Conservation (phyloP, 2,329 filamentous ascomycete genomes). For the Trichoderma brevicompactum region DNA sequence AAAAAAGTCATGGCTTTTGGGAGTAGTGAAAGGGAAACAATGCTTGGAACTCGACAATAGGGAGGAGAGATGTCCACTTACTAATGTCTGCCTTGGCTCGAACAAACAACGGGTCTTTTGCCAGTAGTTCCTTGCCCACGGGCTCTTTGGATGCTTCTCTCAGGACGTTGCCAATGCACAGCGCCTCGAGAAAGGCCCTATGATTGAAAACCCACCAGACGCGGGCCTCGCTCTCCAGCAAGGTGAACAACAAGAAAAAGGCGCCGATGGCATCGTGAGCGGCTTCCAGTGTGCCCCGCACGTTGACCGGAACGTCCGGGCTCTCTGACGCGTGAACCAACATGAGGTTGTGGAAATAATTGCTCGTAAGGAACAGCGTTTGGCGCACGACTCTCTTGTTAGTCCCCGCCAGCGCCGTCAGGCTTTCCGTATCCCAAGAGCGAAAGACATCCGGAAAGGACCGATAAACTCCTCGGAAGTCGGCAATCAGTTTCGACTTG, state of each 20-base stretch:
- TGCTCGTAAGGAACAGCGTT: constrained; percentile 78
- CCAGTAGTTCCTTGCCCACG: constrained; percentile 50
- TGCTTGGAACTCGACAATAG: background rate
- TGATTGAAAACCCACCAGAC: constrained; percentile 90
- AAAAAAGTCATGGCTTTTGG: background rate
- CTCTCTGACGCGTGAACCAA: constrained; percentile 74
- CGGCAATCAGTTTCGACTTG: constrained; percentile 69
- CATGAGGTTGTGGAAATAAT: constrained; percentile 84
- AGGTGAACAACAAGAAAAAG: constrained; percentile 73
- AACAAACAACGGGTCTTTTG: constrained; percentile 62
- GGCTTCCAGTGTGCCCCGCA: constrained; percentile 72
- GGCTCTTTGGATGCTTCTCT: constrained; percentile 55
- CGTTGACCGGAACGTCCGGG: constrained; percentile 65
- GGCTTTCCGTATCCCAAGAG: constrained; percentile 65
- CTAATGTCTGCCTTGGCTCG: constrained; percentile 64
- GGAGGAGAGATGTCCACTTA: constrained; percentile 45
- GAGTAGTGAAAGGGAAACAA: constrained; percentile 29
- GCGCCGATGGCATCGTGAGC: constrained; percentile 74
- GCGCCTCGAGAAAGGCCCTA: constrained; percentile 75
- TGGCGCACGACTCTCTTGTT: constrained; percentile 73
- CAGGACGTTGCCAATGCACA: constrained; percentile 67
- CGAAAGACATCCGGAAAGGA: constrained; percentile 73
- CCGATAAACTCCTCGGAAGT: constrained; percentile 73
- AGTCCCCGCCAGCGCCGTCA: constrained; percentile 59
- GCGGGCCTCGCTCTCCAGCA: constrained; percentile 72